These are phyloP conservation scores for Triticum urartu DNA, from an alignment of 176 grass and related monocot genomes.

Conservation along the genomic window DNA sequence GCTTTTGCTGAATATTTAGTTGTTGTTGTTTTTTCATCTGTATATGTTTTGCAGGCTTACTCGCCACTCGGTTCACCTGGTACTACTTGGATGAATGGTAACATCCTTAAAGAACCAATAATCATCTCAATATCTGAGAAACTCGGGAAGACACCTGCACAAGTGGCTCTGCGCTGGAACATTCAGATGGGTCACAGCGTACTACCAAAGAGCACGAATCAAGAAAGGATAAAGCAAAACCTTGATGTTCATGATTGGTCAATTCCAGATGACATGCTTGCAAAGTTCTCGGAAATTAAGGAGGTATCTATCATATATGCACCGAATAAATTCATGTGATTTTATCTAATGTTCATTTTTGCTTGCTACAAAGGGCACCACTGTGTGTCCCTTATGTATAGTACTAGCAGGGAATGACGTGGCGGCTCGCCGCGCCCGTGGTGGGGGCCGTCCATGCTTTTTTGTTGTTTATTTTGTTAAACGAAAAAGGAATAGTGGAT, in stretches of 20 bases:
- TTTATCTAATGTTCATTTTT: too few relatives aligned
- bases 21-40: background rate
- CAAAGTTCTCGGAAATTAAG: constrained; percentile 36
- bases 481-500: too few relatives aligned
- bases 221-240: constrained; percentile 70
- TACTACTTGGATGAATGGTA: constrained; percentile 40
- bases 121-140: constrained; percentile 54
- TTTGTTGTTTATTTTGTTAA: too few relatives aligned
- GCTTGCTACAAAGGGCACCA: too few relatives aligned
- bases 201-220: constrained; percentile 64
- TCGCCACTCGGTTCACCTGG: constrained; percentile 61
- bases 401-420: too few relatives aligned
- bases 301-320: too few relatives aligned
- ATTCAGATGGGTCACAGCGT: constrained; percentile 73
- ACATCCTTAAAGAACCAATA: constrained; percentile 39
- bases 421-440: too few relatives aligned
- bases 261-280: constrained; percentile 57
- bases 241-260: constrained; percentile 68
- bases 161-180: constrained; percentile 62
- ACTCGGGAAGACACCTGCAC: constrained; percentile 64
- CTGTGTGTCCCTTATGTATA: too few relatives aligned
- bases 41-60: constrained; percentile 51
- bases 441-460: too few relatives aligned
- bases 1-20: too few relatives aligned
- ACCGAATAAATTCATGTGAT: too few relatives aligned